A percentile compares a stretch with the other conserved stretches of the same genome.
phyloP scores from a whole-genome alignment of 2,329 filamentous ascomycete genomes.

The Dactylellina cionopaga region DNA sequence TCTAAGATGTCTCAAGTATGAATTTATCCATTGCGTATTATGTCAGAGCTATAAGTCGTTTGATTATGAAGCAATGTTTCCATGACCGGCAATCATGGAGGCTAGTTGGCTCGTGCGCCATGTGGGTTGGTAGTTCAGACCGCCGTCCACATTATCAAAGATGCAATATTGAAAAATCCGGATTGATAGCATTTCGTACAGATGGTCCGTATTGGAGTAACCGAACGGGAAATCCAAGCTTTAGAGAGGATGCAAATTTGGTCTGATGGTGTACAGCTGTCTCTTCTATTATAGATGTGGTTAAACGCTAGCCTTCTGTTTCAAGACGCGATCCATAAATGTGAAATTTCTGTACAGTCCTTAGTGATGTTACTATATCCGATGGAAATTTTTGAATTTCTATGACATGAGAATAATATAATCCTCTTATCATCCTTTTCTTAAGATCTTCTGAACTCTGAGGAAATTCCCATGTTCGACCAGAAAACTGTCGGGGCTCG shows the following conservation, averaged over 20 bases:
- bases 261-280: constrained; percentile 9
- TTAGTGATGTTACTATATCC: constrained; percentile 10
- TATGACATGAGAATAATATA: constrained; percentile 52
- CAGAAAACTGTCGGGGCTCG: constrained; percentile 46
- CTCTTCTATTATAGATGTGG: neutral
- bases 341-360: neutral
- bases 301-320: constrained; percentile 24
- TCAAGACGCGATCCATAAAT: constrained; percentile 39
- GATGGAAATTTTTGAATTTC: constrained; percentile 39
- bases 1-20: neutral
- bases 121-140: constrained; percentile 14
- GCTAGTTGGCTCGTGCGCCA: constrained; percentile 40
- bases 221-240: constrained; percentile 1
- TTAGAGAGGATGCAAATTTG: neutral
- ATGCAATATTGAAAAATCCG: constrained; percentile 31
- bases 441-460: constrained; percentile 18
- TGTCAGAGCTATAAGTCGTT: constrained; percentile 32
- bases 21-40: constrained; percentile 46
- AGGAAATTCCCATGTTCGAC: constrained; percentile 26
- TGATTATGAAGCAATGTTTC: constrained; percentile 30
- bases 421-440: constrained; percentile 29
- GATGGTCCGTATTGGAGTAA: constrained; percentile 19
- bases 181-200: constrained; percentile 47
- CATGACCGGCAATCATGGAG: constrained; percentile 23
- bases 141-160: constrained; percentile 12